Evolutionary conservation across 352 stramenopile genomes (phyloP).

Genomic region (Pythium apleroticum): DNA sequence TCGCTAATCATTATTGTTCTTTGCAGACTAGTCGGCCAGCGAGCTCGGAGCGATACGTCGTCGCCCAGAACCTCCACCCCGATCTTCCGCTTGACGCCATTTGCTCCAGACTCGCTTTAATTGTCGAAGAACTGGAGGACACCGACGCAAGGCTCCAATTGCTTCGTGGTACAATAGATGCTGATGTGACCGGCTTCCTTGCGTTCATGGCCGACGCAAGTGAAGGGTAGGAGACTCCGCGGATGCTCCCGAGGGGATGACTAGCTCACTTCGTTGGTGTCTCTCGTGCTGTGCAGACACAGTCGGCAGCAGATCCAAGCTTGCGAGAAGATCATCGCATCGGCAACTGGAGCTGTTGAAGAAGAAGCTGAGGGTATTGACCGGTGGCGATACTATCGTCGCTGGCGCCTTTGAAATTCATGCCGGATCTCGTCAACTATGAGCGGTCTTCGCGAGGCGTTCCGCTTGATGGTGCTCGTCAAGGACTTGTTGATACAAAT

Average conservation of each 20-base stretch:
- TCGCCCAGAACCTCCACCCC: conserved; percentile 34
- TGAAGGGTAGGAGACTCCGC: conserved; percentile 18
- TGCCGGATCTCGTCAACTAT: neutral
- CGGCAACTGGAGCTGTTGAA: neutral
- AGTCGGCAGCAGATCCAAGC: conserved; percentile 10
- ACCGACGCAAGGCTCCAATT: neutral
- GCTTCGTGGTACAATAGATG: neutral
- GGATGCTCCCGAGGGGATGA: too few species aligned
- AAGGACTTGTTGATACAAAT: conserved; percentile 66
- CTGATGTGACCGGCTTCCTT: conserved; percentile 10
- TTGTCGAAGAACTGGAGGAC: conserved; percentile 6
- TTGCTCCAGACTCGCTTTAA: neutral
- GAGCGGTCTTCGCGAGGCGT: neutral
- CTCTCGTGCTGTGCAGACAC: too few species aligned
- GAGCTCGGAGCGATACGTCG: conserved; percentile 78
- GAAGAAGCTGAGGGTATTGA: conserved; percentile 21
- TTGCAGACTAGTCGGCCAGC: conserved; percentile 71
- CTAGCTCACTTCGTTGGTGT: neutral
- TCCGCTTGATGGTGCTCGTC: neutral
- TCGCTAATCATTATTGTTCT: neutral
- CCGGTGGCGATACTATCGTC: conserved; percentile 36
- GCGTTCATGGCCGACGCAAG: conserved; percentile 42
- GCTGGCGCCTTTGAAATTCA: conserved; percentile 26
- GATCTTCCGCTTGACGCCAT: conserved; percentile 7
- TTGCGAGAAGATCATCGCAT: conserved; percentile 13